A percentile compares a stretch with the other conserved stretches of the same genome.
phyloP scores from a whole-genome alignment of 257 asterid genomes.

The Capsicum baccatum region DNA sequence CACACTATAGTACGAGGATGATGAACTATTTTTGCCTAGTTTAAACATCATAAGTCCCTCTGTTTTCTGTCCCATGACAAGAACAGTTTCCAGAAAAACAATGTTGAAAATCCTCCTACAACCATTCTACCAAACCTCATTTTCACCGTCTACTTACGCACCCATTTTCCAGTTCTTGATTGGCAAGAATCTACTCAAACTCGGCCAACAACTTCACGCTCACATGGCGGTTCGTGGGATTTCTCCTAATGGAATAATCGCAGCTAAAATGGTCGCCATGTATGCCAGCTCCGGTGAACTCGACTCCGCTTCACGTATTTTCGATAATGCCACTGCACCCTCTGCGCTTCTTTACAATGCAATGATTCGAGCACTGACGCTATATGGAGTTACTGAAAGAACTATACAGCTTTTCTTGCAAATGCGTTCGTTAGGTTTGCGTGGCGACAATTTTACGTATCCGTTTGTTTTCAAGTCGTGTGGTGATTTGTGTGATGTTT shows the following conservation, averaged over 20 bases:
- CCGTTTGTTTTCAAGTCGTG: conserved; percentile 82
- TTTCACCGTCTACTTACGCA: conserved; percentile 54
- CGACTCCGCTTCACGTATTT: conserved; percentile 57
- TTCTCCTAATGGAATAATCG: conserved; percentile 52
- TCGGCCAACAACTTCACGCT: conserved; percentile 78
- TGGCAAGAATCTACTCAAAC: conserved; percentile 61
- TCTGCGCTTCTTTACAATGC: conserved; percentile 69
- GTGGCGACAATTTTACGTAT: conserved; percentile 75
- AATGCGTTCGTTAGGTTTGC: conserved; percentile 57
- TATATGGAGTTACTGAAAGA: conserved; percentile 47
- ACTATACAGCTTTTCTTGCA: conserved; percentile 38
- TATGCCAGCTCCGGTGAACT: conserved; percentile 90
- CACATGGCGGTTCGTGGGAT: conserved; percentile 63
- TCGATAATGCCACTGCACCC: conserved; percentile 43
- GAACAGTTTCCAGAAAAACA: conserved; percentile 33
- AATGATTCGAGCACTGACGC: conserved; percentile 69
- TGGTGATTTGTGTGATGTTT: conserved; percentile 43
- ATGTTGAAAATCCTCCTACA: conserved; percentile 49
- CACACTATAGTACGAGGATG: no score
- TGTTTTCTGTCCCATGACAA: no score
- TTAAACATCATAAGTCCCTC: no score
- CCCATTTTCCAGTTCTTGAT: conserved; percentile 65
- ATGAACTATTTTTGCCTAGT: no score
- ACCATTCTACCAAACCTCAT: conserved; percentile 45
- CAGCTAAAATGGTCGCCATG: conserved; percentile 95